These are phyloP conservation scores for Eucalyptus coolabah DNA, from an alignment of 345 rosid species.

Conservation along the genomic window DNA sequence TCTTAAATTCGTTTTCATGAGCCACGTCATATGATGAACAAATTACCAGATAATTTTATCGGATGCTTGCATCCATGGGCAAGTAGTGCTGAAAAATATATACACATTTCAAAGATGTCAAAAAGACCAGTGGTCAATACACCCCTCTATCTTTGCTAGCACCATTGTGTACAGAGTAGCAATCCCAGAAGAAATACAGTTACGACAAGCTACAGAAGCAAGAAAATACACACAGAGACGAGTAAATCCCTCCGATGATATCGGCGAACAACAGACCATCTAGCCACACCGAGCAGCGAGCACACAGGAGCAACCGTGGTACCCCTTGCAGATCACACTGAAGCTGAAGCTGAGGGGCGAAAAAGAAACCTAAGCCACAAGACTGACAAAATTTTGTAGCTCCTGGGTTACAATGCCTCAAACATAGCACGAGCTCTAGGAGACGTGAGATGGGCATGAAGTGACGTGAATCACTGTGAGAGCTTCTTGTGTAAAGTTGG, in stretches of 20 bases:
- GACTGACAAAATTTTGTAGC: not conserved
- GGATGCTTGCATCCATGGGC: not conserved
- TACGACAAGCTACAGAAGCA: not conserved
- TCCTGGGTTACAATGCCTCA: not conserved
- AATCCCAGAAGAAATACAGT: not conserved
- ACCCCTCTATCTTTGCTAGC: not conserved
- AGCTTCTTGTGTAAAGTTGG: not conserved
- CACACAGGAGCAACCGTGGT: not conserved
- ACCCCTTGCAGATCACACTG: not conserved
- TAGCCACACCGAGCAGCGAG: not conserved
- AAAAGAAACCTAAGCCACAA: not conserved
- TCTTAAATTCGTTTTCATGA: not conserved
- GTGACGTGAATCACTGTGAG: not conserved
- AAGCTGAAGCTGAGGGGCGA: not conserved
- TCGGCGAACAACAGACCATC: not conserved
- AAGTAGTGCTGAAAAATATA: not conserved
- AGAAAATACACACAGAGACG: not conserved
- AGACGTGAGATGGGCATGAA: not conserved
- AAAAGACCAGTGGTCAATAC: not conserved
- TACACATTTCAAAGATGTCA: not conserved
- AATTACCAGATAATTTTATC: not conserved
- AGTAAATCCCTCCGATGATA: not conserved
- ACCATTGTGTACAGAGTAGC: not conserved
- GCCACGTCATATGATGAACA: not conserved
- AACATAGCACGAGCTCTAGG: not conserved